A percentile compares a stretch with the other conserved stretches of the same genome.
phyloP scores from a whole-genome alignment of 139 green algal species.

The Cymbomonas tetramitiformis region DNA sequence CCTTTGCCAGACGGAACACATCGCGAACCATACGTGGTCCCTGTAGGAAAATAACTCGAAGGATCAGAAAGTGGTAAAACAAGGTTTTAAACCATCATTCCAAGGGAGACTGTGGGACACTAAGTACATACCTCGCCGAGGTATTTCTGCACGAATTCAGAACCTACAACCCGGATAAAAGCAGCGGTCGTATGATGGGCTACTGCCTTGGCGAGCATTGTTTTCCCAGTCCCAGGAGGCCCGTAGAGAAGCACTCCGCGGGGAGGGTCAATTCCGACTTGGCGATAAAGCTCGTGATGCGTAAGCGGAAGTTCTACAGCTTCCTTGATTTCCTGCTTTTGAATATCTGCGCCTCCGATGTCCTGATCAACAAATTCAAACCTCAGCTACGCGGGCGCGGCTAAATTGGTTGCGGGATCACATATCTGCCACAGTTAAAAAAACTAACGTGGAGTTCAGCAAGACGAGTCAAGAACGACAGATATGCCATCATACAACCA shows the following conservation, averaged over 20 bases:
- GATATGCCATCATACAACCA: no score
- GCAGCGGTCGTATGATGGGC: conserved; percentile 90
- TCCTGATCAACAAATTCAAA: no score
- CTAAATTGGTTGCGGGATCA: no score
- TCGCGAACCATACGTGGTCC: conserved; percentile 93
- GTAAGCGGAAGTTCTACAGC: conserved; percentile 95
- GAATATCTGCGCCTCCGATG: conserved; percentile 92
- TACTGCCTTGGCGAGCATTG: conserved; percentile 56
- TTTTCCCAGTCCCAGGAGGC: conserved; percentile 61
- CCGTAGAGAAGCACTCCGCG: conserved; percentile 91
- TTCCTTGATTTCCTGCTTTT: conserved; percentile 99
- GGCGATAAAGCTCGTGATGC: conserved; percentile 83
- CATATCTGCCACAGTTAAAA: no score
- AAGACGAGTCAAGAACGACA: conserved; percentile 35
- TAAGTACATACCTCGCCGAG: no score
- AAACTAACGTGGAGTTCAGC: no score
- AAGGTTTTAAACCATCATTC: no score
- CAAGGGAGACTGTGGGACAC: no score
- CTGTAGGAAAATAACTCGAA: no score
- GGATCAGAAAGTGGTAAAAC: no score
- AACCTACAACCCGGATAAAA: conserved; percentile 93
- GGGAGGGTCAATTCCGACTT: conserved; percentile 91
- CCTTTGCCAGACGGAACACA: conserved; percentile 93
- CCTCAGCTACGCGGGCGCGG: no score
- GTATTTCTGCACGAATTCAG: conserved; percentile 98